These are phyloP conservation scores for Neurospora terricola DNA, from an alignment of 495 filamentous ascomycete genomes.

Conservation along the genomic window DNA sequence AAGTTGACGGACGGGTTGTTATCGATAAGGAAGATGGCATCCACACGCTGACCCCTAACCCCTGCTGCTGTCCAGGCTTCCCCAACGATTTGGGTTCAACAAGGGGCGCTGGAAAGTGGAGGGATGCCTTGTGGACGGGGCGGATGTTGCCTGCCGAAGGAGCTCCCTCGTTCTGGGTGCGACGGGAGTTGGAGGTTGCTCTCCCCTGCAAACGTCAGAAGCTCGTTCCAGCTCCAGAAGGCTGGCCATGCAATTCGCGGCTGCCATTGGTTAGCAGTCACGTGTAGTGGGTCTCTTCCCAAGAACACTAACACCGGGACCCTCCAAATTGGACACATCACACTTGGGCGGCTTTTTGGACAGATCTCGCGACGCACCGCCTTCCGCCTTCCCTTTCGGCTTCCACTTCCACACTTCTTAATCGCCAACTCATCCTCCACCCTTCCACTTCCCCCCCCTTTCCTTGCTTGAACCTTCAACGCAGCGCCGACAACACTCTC, in stretches of 20 bases:
- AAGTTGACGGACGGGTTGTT: not conserved
- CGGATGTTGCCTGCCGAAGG: not conserved
- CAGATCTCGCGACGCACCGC: constrained; percentile 34
- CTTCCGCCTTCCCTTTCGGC: constrained; percentile 23
- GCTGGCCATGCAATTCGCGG: not conserved
- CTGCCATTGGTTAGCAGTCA: constrained; percentile 9
- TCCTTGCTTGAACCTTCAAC: constrained; percentile 20
- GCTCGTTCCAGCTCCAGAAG: not conserved
- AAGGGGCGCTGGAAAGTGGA: not conserved
- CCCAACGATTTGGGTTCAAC: not conserved
- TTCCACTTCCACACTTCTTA: constrained; percentile 10
- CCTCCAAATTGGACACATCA: constrained; percentile 44
- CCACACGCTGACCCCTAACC: not conserved
- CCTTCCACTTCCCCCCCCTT: constrained; percentile 12
- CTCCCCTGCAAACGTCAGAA: not conserved
- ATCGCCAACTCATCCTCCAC: not conserved
- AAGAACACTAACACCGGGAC: not conserved
- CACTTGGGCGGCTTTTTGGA: constrained; percentile 34
- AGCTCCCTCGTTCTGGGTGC: not conserved
- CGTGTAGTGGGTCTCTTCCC: constrained; percentile 26
- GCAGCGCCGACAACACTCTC: constrained; percentile 29
- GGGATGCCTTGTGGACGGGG: not conserved
- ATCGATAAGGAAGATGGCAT: not conserved
- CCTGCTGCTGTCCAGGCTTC: not conserved
- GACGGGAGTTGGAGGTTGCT: not conserved